Conservation (phyloP, 306 rosid species). For the Vigna angularis region DNA sequence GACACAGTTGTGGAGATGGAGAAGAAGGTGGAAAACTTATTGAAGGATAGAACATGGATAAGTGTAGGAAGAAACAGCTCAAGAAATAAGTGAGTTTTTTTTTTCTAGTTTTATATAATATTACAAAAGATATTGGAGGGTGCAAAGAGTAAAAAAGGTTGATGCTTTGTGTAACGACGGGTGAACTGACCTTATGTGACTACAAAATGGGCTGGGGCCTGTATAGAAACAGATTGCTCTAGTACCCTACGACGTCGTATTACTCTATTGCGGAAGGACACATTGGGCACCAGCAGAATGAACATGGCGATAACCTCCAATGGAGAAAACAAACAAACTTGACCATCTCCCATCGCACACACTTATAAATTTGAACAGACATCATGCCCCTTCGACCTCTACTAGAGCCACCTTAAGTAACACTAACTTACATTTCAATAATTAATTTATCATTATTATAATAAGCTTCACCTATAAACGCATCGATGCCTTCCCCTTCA, state of each 20-base stretch:
- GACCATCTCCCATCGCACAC: constrained; percentile 31
- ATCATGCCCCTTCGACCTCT: constrained; percentile 54
- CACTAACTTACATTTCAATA: not conserved
- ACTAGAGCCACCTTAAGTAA: constrained; percentile 47
- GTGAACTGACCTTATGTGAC: not conserved
- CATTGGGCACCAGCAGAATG: not conserved
- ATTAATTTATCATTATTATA: constrained; percentile 17
- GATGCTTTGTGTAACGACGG: too few species aligned
- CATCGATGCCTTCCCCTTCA: constrained; percentile 45
- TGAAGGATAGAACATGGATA: too few species aligned
- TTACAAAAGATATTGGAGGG: too few species aligned
- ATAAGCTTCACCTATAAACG: constrained; percentile 14
- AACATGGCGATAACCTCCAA: constrained; percentile 18
- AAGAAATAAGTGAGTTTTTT: too few species aligned
- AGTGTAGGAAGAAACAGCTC: too few species aligned
- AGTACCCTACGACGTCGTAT: constrained; percentile 7
- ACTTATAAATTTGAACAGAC: not conserved
- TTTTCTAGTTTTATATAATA: too few species aligned
- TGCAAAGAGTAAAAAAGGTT: too few species aligned
- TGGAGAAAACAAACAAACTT: constrained; percentile 27
- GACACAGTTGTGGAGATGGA: too few species aligned
- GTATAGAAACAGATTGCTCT: not conserved
- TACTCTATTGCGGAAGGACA: not conserved
- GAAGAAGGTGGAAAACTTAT: too few species aligned
- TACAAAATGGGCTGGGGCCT: constrained; percentile 7